Conservation (phyloP, 2,329 filamentous ascomycete species). For the Apiospora rasikravindrae region DNA sequence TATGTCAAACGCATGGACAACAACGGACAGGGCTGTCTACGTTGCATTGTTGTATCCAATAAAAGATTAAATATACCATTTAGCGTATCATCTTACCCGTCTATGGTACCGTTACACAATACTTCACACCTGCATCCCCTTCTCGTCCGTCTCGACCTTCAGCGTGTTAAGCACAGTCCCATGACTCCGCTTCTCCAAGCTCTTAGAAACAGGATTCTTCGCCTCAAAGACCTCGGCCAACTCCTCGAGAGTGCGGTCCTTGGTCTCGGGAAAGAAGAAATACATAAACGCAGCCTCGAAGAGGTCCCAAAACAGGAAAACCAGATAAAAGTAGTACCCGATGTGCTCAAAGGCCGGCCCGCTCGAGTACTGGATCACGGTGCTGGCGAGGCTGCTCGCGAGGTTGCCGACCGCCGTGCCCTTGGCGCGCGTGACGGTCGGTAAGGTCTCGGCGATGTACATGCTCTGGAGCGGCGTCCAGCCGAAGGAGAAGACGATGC, state of each 20-base stretch:
- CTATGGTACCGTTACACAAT: not conserved
- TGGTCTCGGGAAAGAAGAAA: slow-evolving; percentile 43
- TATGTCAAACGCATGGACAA: too few relatives aligned
- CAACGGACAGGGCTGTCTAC: too few relatives aligned
- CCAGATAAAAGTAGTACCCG: slow-evolving; percentile 44
- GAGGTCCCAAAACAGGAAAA: slow-evolving; percentile 44
- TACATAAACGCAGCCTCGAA: slow-evolving; percentile 41
- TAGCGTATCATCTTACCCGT: not conserved
- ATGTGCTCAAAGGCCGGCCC: slow-evolving; percentile 47
- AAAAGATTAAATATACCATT: not conserved
- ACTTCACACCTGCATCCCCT: not conserved
- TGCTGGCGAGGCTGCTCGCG: slow-evolving; percentile 43
- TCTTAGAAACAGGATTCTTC: slow-evolving; percentile 42
- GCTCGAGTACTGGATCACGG: slow-evolving; percentile 50
- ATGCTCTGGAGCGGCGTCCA: slow-evolving; percentile 57
- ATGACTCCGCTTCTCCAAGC: slow-evolving; percentile 28
- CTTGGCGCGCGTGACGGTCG: slow-evolving; percentile 51
- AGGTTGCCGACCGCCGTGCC: slow-evolving; percentile 51
- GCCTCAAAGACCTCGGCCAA: slow-evolving; percentile 43
- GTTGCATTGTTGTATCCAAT: too few relatives aligned
- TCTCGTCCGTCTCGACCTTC: slow-evolving; percentile 21
- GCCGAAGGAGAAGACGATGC: slow-evolving; percentile 56
- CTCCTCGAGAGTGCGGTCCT: slow-evolving; percentile 40
- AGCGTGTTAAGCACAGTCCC: slow-evolving; percentile 22
- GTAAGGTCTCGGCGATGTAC: slow-evolving; percentile 54